Percentiles rank a stretch among this genome's conserved stretches.
Evolutionary conservation across 495 filamentous ascomycete species (phyloP).

Genomic region (Aspergillus indologenus): DNA sequence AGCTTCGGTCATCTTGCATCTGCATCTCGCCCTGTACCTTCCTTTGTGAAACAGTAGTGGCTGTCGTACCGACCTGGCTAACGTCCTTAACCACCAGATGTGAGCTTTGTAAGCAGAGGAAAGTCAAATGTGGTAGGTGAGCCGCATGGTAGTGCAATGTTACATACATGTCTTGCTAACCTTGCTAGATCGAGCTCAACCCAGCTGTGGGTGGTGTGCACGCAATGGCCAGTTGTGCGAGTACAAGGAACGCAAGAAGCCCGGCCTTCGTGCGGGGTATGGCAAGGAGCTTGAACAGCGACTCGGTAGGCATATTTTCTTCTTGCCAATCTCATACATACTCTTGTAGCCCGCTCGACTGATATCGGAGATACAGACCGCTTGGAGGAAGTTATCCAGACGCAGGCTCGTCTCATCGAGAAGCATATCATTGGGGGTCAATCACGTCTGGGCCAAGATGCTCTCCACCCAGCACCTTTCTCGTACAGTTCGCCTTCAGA

Average conservation of each 20-base stretch:
- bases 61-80: constrained; percentile 1
- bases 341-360: not conserved
- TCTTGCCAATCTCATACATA: constrained; percentile 2
- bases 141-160: not conserved
- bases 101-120: constrained; percentile 79
- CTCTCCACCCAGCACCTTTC: constrained; percentile 27
- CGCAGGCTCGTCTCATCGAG: constrained; percentile 47
- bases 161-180: constrained; percentile 2
- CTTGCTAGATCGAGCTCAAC: constrained; percentile 63
- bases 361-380: constrained; percentile 30
- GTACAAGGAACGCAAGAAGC: constrained; percentile 84
- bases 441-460: constrained; percentile 22
- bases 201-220: constrained; percentile 83
- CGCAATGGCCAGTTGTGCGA: constrained; percentile 75
- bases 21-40: not conserved
- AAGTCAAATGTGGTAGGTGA: constrained; percentile 68
- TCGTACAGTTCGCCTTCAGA: constrained; percentile 46
- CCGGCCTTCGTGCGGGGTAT: constrained; percentile 79
- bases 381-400: constrained; percentile 46
- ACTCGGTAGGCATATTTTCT: constrained; percentile 42
- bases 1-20: not conserved
- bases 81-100: constrained; percentile 51
- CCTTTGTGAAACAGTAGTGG: constrained; percentile 2
- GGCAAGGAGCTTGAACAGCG: constrained; percentile 83
- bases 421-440: constrained; percentile 46